These are phyloP conservation scores for Coemansia sp. DNA, from an alignment of 192 early-diverging fungal species.

Conservation along the genomic window DNA sequence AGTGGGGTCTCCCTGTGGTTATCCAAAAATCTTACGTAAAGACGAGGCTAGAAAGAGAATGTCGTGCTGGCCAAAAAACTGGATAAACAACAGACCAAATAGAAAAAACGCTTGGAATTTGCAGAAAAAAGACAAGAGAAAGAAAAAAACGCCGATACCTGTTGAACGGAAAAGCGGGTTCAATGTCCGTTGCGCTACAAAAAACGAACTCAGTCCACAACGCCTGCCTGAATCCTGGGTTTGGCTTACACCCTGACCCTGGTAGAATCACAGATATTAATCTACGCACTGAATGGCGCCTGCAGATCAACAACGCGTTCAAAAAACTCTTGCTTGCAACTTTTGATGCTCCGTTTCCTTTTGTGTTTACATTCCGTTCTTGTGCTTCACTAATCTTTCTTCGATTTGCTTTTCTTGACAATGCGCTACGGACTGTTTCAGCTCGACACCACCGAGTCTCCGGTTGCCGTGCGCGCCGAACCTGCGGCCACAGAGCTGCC, in stretches of 20 bases:
- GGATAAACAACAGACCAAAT: background rate
- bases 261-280: no score
- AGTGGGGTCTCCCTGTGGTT: background rate
- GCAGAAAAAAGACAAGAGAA: background rate
- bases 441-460: background rate
- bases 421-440: slow-evolving; percentile 8
- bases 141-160: no score
- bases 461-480: background rate
- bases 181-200: no score
- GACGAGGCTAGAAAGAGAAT: background rate
- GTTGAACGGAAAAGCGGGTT: no score
- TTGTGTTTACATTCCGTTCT: background rate
- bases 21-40: background rate
- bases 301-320: no score
- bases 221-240: no score
- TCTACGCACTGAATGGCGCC: no score
- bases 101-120: background rate
- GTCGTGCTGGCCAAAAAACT: background rate
- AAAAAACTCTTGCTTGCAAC: background rate
- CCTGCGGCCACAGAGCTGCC: background rate
- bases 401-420: background rate
- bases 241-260: no score
- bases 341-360: background rate
- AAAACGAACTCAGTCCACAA: no score
- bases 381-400: background rate